phyloP scores from a whole-genome alignment of 768 basidiomycete species.

The Pulveroboletus ravenelii region DNA sequence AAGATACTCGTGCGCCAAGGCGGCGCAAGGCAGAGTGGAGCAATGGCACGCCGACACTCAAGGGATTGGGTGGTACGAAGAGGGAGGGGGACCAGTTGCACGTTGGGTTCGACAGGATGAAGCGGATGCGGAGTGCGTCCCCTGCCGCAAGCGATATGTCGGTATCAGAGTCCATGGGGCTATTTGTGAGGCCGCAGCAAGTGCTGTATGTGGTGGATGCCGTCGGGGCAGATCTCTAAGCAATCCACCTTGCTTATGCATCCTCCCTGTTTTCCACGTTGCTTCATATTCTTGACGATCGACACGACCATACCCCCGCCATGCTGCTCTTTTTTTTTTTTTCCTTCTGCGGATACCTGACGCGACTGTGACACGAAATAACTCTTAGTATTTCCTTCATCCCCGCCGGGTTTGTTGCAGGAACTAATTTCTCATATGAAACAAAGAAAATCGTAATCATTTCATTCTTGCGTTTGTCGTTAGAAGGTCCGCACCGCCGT shows the following conservation, averaged over 20 bases:
- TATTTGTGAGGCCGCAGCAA: slow-evolving; percentile 83
- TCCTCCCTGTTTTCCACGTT: neutral
- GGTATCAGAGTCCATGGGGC: slow-evolving; percentile 58
- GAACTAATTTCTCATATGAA: slow-evolving; percentile 21
- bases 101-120: slow-evolving; percentile 37
- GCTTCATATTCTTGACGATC: slow-evolving; percentile 5
- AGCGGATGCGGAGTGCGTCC: slow-evolving; percentile 64
- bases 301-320: neutral
- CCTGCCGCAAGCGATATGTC: slow-evolving; percentile 60
- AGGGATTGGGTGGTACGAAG: slow-evolving; percentile 36
- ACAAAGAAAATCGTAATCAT: slow-evolving; percentile 18
- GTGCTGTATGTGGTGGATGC: slow-evolving; percentile 86
- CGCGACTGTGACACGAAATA: slow-evolving; percentile 10
- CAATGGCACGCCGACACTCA: slow-evolving; percentile 36
- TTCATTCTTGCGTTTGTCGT: slow-evolving; percentile 1
- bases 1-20: slow-evolving; percentile 31
- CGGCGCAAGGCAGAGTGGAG: slow-evolving; percentile 23
- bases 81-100: slow-evolving; percentile 53
- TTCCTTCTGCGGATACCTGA: slow-evolving; percentile 6
- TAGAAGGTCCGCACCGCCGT: neutral
- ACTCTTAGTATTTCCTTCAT: slow-evolving; percentile 8
- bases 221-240: slow-evolving; percentile 58
- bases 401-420: slow-evolving; percentile 12
- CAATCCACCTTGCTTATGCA: neutral
- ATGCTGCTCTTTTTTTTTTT: neutral